phyloP scores from a whole-genome alignment of 176 grass and related monocot genomes.

The Aegilops tauschii region DNA sequence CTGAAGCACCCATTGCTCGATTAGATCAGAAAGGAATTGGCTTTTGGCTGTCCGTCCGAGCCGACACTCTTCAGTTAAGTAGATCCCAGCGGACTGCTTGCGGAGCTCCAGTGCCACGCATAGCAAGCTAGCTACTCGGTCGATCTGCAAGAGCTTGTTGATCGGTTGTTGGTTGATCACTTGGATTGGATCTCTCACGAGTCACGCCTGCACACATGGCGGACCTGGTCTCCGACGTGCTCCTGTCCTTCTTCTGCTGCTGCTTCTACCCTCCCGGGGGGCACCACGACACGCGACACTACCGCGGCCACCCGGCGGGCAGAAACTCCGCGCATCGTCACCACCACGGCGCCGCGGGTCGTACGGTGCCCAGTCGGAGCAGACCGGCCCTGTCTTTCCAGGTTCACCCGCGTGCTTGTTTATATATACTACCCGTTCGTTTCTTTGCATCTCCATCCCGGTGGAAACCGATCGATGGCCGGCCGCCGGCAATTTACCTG shows the following conservation, averaged over 20 bases:
- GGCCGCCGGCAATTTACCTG: neutral
- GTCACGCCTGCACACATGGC: conserved; percentile 25
- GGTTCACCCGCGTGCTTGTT: conserved; percentile 9
- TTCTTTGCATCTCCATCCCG: neutral
- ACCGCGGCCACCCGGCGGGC: neutral
- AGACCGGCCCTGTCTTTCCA: conserved; percentile 34
- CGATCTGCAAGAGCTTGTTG: neutral
- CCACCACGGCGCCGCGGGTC: neutral
- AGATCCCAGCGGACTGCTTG: neutral
- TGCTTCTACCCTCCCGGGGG: conserved; percentile 44
- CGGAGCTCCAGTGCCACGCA: neutral
- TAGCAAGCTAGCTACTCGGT: neutral
- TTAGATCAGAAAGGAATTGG: neutral
- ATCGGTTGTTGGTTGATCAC: neutral
- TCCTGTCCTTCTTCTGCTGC: conserved; percentile 56
- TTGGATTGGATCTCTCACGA: neutral
- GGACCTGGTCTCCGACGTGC: conserved; percentile 47
- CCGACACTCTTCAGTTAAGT: neutral
- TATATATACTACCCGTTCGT: neutral
- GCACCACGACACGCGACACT: neutral
- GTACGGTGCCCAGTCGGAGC: neutral
- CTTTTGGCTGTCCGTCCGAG: neutral
- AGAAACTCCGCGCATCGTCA: neutral
- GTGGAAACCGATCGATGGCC: neutral
- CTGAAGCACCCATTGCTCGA: neutral